Conservation (phyloP, 1,284 basidiomycete genomes). For the Moesziomyces sp. region DNA sequence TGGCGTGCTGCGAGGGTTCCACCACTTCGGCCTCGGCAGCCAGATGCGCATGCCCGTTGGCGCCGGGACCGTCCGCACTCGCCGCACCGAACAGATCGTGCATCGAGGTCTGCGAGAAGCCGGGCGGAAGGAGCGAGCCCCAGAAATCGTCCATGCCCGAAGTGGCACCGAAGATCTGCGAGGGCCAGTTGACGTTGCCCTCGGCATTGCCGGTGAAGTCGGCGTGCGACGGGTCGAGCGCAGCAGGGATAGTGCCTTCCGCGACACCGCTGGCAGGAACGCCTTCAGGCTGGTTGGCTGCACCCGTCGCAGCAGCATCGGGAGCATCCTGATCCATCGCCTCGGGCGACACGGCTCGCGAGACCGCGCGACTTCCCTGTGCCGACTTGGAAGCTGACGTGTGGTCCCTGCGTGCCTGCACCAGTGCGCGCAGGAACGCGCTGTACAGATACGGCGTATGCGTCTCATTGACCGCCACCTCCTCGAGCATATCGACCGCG, state of each 20-base stretch:
- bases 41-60: constrained; percentile 13
- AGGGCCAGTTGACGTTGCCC: constrained; percentile 33
- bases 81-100: constrained; percentile 44
- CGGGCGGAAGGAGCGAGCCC: constrained; percentile 55
- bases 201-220: constrained; percentile 9
- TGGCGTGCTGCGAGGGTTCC: constrained; percentile 18
- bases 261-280: background rate
- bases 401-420: constrained; percentile 58
- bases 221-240: constrained; percentile 12
- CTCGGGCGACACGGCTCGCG: constrained; percentile 39
- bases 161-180: constrained; percentile 27
- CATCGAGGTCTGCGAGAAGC: constrained; percentile 49
- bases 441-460: constrained; percentile 64
- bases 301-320: background rate
- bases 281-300: background rate
- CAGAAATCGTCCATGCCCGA: constrained; percentile 57
- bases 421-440: constrained; percentile 56
- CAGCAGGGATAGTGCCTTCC: constrained; percentile 5
- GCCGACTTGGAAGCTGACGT: constrained; percentile 41
- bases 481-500: constrained; percentile 74
- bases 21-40: constrained; percentile 13
- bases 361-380: constrained; percentile 37
- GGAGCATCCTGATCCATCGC: constrained; percentile 10
- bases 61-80: constrained; percentile 1
- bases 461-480: constrained; percentile 60